Percentiles rank a stretch among this genome's conserved stretches.
Conservation (phyloP, 2,329 filamentous ascomycete species). For the Coniella lustricola region DNA sequence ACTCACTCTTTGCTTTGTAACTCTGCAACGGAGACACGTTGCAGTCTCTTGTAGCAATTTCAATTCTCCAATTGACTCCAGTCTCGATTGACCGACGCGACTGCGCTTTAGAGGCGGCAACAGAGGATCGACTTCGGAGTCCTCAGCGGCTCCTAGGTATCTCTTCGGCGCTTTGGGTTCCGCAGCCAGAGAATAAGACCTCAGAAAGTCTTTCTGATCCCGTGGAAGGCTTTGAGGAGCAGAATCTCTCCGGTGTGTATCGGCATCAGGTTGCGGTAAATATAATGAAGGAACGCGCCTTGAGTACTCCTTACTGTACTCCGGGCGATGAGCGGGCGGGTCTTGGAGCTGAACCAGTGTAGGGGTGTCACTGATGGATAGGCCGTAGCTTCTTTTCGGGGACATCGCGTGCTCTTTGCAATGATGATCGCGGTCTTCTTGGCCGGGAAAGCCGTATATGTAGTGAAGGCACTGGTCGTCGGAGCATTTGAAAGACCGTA, state of each 20-base stretch:
- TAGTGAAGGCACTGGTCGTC: constrained; percentile 50
- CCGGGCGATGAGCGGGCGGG: constrained; percentile 22
- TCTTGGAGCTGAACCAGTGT: constrained; percentile 31
- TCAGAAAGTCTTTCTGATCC: constrained; percentile 35
- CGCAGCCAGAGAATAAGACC: constrained; percentile 33
- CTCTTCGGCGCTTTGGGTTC: constrained; percentile 26
- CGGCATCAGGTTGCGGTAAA: constrained; percentile 29
- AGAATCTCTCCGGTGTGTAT: constrained; percentile 29
- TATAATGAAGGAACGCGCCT: constrained; percentile 33
- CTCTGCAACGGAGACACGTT: constrained; percentile 46
- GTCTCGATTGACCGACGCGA: constrained; percentile 43
- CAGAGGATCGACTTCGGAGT: constrained; percentile 43
- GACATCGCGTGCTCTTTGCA: constrained; percentile 36
- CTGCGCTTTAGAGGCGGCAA: constrained; percentile 49
- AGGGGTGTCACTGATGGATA: constrained; percentile 33
- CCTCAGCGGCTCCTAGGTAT: constrained; percentile 33
- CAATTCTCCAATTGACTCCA: constrained; percentile 52
- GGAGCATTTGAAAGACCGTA: constrained; percentile 46
- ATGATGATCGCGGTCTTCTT: constrained; percentile 46
- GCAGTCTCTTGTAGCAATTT: constrained; percentile 40
- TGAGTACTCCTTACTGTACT: constrained; percentile 27
- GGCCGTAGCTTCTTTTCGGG: constrained; percentile 38
- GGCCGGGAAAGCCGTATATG: constrained; percentile 48
- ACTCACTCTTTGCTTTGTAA: constrained; percentile 39
- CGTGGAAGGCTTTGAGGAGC: constrained; percentile 26